These are phyloP conservation scores for Globisporangium polare DNA, from an alignment of 352 stramenopile species.

Conservation along the genomic window DNA sequence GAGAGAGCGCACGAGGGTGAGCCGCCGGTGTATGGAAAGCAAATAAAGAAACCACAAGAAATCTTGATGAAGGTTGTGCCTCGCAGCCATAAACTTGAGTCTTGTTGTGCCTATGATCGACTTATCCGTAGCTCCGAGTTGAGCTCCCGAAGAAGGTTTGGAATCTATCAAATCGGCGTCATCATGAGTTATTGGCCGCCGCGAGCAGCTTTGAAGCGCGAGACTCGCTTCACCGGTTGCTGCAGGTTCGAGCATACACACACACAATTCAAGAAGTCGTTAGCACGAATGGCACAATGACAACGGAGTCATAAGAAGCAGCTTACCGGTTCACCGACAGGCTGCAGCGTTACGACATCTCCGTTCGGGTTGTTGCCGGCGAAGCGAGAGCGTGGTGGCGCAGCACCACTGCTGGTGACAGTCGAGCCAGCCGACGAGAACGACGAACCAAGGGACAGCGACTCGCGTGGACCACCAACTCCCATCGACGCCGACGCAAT, in stretches of 20 bases:
- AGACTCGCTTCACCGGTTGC: conserved; percentile 84
- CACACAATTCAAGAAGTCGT: neutral
- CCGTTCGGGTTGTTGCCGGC: conserved; percentile 64
- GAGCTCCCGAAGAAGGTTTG: neutral
- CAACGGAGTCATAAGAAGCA: neutral
- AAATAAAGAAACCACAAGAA: neutral
- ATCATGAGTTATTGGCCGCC: neutral
- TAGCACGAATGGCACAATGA: neutral
- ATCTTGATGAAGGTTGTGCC: neutral
- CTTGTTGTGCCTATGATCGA: neutral
- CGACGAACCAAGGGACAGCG: conserved; percentile 6
- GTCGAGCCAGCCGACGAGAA: conserved; percentile 12
- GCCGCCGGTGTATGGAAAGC: neutral
- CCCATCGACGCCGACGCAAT: neutral
- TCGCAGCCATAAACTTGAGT: neutral
- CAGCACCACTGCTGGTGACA: conserved; percentile 1
- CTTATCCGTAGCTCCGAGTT: neutral
- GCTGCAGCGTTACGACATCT: conserved; percentile 64
- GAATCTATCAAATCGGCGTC: neutral
- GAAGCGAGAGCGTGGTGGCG: conserved; percentile 46
- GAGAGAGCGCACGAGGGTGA: neutral
- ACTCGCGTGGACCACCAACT: neutral
- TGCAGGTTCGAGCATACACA: conserved; percentile 15
- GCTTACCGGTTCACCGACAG: conserved; percentile 73
- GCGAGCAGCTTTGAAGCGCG: conserved; percentile 71